A percentile compares a stretch with the other conserved stretches of the same genome.
Conservation (phyloP, 2,329 filamentous ascomycete species). For the Aspergillus sergii region DNA sequence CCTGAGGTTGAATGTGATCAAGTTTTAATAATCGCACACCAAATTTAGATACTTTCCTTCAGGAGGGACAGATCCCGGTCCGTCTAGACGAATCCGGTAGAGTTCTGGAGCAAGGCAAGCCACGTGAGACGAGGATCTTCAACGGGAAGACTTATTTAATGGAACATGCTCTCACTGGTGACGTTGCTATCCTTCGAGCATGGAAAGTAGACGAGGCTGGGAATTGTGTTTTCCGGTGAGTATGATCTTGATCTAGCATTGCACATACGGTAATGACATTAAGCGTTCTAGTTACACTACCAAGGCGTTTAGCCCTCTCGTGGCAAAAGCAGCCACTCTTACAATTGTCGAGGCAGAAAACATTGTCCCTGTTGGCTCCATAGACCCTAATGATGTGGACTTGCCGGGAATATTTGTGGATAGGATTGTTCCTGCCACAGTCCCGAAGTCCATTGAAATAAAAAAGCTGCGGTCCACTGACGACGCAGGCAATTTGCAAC, state of each 20-base stretch:
- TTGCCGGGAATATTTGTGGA: slow-evolving; percentile 83
- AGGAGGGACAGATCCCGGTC: slow-evolving; percentile 61
- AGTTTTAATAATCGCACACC: not conserved
- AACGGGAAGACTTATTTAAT: slow-evolving; percentile 73
- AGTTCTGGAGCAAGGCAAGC: slow-evolving; percentile 68
- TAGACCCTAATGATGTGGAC: slow-evolving; percentile 74
- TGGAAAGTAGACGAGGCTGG: slow-evolving; percentile 76
- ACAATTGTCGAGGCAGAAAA: slow-evolving; percentile 86
- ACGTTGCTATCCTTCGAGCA: slow-evolving; percentile 76
- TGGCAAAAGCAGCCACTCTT: slow-evolving; percentile 77
- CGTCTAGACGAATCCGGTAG: slow-evolving; percentile 81
- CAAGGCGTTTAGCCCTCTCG: slow-evolving; percentile 72
- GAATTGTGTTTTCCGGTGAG: slow-evolving; percentile 75
- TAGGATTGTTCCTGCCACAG: slow-evolving; percentile 74
- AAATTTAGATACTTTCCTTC: slow-evolving; percentile 37
- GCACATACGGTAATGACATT: not conserved
- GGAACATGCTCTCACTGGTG: slow-evolving; percentile 74
- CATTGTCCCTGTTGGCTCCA: slow-evolving; percentile 73
- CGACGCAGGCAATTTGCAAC: slow-evolving; percentile 40
- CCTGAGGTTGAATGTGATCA: not conserved
- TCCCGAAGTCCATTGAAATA: slow-evolving; percentile 72
- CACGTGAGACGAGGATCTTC: slow-evolving; percentile 73
- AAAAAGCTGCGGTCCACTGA: slow-evolving; percentile 57
- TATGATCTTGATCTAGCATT: not conserved
- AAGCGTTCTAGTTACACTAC: slow-evolving; percentile 61